phyloP scores from a whole-genome alignment of 352 stramenopile species.

The Phytophthora rubi region DNA sequence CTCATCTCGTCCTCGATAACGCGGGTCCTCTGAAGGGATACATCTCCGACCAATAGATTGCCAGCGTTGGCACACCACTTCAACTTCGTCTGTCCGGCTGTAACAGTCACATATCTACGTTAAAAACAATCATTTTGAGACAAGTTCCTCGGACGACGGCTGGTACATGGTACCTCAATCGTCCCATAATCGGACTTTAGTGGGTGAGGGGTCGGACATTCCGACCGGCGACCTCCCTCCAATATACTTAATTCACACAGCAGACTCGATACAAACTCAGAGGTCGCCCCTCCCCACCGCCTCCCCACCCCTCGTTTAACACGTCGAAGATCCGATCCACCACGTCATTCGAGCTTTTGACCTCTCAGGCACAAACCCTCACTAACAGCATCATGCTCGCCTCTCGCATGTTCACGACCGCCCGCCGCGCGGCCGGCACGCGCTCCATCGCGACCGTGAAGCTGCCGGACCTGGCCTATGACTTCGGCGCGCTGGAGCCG shows the following conservation, averaged over 20 bases:
- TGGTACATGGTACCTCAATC: conserved; percentile 6
- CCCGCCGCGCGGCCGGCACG: conserved; percentile 21
- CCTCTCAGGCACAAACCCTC: conserved; percentile 12
- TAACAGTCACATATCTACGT: not conserved
- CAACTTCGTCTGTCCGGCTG: conserved; percentile 8
- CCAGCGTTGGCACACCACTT: conserved; percentile 3
- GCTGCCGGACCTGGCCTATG: conserved; percentile 87
- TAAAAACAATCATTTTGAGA: not conserved
- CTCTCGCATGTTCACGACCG: conserved; percentile 24
- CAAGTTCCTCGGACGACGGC: conserved; percentile 3
- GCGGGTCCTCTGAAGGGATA: not conserved
- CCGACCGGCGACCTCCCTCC: not conserved
- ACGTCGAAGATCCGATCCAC: not conserved
- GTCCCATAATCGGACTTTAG: conserved; percentile 26
- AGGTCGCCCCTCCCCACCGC: conserved; percentile 25
- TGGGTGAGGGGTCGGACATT: conserved; percentile 25
- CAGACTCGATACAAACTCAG: conserved; percentile 11
- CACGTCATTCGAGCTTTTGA: conserved; percentile 39
- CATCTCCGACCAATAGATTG: not conserved
- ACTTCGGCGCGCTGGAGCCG: conserved; percentile 89
- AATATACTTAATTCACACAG: not conserved
- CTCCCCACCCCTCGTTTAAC: conserved; percentile 32
- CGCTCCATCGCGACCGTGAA: conserved; percentile 72
- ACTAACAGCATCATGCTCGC: conserved; percentile 26
- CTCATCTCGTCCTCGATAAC: not conserved